Evolutionary conservation across 306 rosid genomes (phyloP).

Genomic region (Cicer pinnatifidum): DNA sequence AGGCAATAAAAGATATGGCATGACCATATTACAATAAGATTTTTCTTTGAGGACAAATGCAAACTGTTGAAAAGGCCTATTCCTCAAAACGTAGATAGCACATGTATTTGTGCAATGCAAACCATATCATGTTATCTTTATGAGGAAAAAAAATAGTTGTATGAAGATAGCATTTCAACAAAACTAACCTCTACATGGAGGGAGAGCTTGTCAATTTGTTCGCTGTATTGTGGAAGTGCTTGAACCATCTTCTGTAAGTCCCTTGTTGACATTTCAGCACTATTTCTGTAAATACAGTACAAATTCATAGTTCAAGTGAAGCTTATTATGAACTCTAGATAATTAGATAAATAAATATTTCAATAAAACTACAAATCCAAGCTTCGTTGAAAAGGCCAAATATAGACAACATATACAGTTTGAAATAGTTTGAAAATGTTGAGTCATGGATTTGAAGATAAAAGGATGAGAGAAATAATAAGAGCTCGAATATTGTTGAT

Average conservation of each 20-base stretch:
- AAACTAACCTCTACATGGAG: constrained; percentile 92
- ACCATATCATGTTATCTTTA: constrained; percentile 35
- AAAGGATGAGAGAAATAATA: not conserved
- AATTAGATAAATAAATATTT: constrained; percentile 35
- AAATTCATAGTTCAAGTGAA: constrained; percentile 35
- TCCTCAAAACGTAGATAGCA: constrained; percentile 20
- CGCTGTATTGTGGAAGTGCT: constrained; percentile 98
- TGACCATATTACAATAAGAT: constrained; percentile 9
- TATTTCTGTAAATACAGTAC: constrained; percentile 56
- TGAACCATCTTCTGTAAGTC: constrained; percentile 96
- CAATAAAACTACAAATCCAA: constrained; percentile 31
- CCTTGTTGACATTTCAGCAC: constrained; percentile 80
- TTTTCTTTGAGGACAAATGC: constrained; percentile 22
- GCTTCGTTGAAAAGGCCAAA: constrained; percentile 34
- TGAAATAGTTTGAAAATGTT: not conserved
- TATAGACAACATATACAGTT: not conserved
- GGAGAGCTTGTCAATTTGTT: constrained; percentile 94
- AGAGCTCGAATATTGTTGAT: not conserved
- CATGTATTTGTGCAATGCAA: constrained; percentile 26
- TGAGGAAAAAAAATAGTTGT: not conserved
- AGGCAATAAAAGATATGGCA: constrained; percentile 9
- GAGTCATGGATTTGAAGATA: not conserved
- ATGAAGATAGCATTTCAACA: constrained; percentile 29
- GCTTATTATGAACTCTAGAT: constrained; percentile 14
- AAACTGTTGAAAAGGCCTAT: constrained; percentile 29